A percentile compares a stretch with the other conserved stretches of the same genome.
phyloP scores from a whole-genome alignment of 306 rosid genomes.

The Vigna unguiculata region DNA sequence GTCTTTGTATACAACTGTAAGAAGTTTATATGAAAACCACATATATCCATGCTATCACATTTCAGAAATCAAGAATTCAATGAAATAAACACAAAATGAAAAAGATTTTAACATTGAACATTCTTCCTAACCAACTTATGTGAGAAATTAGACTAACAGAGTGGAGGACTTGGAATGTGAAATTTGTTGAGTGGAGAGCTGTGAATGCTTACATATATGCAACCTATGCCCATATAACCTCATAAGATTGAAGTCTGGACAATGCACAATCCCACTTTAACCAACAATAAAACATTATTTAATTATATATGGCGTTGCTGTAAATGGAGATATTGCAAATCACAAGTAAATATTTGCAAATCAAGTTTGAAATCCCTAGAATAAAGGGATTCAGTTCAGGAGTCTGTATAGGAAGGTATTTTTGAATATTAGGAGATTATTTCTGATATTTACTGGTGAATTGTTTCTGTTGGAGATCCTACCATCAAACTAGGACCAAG shows the following conservation, averaged over 20 bases:
- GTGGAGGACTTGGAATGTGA: not conserved
- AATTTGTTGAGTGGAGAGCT: no score
- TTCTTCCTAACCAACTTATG: slow-evolving; percentile 28
- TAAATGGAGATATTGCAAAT: not conserved
- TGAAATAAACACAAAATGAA: not conserved
- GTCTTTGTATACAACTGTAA: slow-evolving; percentile 83
- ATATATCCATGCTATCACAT: slow-evolving; percentile 14
- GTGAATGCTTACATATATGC: not conserved
- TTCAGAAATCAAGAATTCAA: slow-evolving; percentile 33
- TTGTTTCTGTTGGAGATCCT: not conserved
- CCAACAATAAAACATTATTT: not conserved
- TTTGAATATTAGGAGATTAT: not conserved
- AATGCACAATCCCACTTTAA: slow-evolving; percentile 8
- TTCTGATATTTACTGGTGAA: not conserved
- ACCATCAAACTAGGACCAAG: not conserved
- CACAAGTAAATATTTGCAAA: not conserved
- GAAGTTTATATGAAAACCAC: slow-evolving; percentile 28
- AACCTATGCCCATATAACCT: not conserved
- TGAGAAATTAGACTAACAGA: not conserved
- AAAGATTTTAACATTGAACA: slow-evolving; percentile 7
- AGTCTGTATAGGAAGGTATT: not conserved
- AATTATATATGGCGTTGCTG: not conserved
- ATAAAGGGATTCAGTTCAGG: not conserved
- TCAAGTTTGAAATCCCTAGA: not conserved
- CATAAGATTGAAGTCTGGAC: not conserved